phyloP scores from a whole-genome alignment of 768 basidiomycete genomes.

The Suillus spraguei region DNA sequence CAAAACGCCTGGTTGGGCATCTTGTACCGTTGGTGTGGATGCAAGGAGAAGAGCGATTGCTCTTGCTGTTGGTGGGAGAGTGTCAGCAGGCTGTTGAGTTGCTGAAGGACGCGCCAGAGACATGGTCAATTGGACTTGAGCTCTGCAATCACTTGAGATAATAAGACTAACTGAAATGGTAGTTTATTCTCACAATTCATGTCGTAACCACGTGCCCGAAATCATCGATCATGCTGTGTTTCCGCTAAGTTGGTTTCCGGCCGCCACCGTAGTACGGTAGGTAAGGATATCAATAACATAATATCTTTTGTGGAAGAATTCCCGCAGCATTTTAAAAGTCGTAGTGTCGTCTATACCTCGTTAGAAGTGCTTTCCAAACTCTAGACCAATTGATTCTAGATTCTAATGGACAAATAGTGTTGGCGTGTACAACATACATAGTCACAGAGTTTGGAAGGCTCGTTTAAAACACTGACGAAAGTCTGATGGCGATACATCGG shows the following conservation, averaged over 20 bases:
- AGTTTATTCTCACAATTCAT: not conserved
- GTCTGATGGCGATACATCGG: too few relatives aligned
- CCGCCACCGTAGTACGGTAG: too few relatives aligned
- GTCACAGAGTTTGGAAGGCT: too few relatives aligned
- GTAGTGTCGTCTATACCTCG: too few relatives aligned
- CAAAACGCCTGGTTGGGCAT: slow-evolving; percentile 83
- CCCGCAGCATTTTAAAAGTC: too few relatives aligned
- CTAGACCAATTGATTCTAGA: too few relatives aligned
- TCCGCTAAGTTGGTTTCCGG: too few relatives aligned
- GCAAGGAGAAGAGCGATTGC: slow-evolving; percentile 83
- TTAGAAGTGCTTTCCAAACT: too few relatives aligned
- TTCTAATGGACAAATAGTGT: too few relatives aligned
- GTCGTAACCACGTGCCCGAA: not conserved
- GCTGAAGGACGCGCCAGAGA: slow-evolving; percentile 37
- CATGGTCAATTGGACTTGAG: slow-evolving; percentile 29
- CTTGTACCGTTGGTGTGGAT: slow-evolving; percentile 81
- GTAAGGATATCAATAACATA: not conserved
- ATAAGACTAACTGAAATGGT: not conserved
- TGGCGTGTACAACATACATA: too few relatives aligned
- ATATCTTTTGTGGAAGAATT: too few relatives aligned
- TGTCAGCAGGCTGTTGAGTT: slow-evolving; percentile 47
- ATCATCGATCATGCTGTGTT: not conserved
- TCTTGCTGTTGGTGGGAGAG: slow-evolving; percentile 82
- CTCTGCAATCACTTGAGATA: not conserved
- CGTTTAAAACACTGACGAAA: too few relatives aligned